Base-by-base conservation (phyloP, 768 basidiomycete genomes). In the Lyophyllum semitale region DNA sequence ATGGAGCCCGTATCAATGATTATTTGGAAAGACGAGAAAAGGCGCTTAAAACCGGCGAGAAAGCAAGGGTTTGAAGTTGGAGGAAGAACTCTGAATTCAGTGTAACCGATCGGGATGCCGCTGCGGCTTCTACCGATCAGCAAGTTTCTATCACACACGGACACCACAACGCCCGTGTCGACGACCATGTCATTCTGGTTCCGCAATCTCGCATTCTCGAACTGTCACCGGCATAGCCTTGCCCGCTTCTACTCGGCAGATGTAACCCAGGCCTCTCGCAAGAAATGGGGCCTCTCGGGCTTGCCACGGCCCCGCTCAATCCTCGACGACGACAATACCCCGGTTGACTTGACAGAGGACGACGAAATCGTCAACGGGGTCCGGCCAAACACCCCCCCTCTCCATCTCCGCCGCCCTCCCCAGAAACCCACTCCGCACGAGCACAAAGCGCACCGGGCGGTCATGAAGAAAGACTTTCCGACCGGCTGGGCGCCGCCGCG, bases 401-500 rank as follows among this genome's bases (percentile, higher is more conserved):
- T 63, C 29, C 77, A 77, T 67, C 66, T 71, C 32, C 71, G 77
- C 18, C 61, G 57, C 22, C 79, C 79, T 6, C 63, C 77, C 7
- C 64, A 63, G 23, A 69, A 68, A 33, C 70, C 77, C 13, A 81
- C 79, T 11, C 84, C 85, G 44, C 68, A 70, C 23, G 73, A 81
- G 65, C 77, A 76, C 75, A 71, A 69, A 55, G 69, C 65, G 20
- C 85, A 89, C 68, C 80, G 83, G 40, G 67, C 72, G 41, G 63
- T 71, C 11, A 74, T 89, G 55, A 79, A 77, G 52, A 73, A 80
- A 58, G 63, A 68, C 3, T 89, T 88, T 64, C 87, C 87, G 25
- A 68, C 72, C 9, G 87, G 87, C 42, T 95, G 92, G 92, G 74
- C 77, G 47, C 93, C 93, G 23, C 87, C 88, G 53, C 85, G 84